Conservation (phyloP, 2,329 filamentous ascomycete genomes). For the Zymoseptoria passerinii region DNA sequence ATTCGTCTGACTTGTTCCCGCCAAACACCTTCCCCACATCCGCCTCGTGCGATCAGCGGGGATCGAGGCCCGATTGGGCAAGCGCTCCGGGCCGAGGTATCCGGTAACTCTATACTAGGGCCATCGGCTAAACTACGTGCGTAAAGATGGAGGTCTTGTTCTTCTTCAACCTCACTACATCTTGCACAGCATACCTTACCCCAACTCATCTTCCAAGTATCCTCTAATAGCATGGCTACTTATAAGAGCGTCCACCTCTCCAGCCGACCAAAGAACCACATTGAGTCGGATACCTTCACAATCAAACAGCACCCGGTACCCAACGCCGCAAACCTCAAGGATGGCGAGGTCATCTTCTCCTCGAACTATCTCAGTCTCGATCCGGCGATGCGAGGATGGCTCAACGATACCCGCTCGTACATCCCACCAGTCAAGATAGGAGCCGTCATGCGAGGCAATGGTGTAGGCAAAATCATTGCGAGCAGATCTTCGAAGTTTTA, state of each 20-base stretch:
- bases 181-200: not conserved
- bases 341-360: slow-evolving; percentile 41
- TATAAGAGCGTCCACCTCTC: slow-evolving; percentile 21
- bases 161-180: not conserved
- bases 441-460: slow-evolving; percentile 33
- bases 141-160: not conserved
- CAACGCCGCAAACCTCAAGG: slow-evolving; percentile 14
- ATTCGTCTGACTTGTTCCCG: too few species aligned
- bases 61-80: not conserved
- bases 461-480: slow-evolving; percentile 32
- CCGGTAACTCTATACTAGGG: not conserved
- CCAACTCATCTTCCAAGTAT: not conserved
- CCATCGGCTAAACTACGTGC: not conserved
- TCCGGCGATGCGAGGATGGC: slow-evolving; percentile 46
- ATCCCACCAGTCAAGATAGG: slow-evolving; percentile 37
- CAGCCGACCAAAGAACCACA: slow-evolving; percentile 18
- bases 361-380: slow-evolving; percentile 44
- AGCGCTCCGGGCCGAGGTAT: not conserved
- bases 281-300: slow-evolving; percentile 18
- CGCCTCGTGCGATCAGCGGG: not conserved
- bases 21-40: too few species aligned
- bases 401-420: slow-evolving; percentile 41
- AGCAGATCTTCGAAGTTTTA: slow-evolving; percentile 25
- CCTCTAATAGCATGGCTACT: not conserved
- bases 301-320: slow-evolving; percentile 14